Percentiles rank a stretch among this genome's conserved stretches.
phyloP scores from a whole-genome alignment of 768 basidiomycete species.

The Leccinum sublutescens region DNA sequence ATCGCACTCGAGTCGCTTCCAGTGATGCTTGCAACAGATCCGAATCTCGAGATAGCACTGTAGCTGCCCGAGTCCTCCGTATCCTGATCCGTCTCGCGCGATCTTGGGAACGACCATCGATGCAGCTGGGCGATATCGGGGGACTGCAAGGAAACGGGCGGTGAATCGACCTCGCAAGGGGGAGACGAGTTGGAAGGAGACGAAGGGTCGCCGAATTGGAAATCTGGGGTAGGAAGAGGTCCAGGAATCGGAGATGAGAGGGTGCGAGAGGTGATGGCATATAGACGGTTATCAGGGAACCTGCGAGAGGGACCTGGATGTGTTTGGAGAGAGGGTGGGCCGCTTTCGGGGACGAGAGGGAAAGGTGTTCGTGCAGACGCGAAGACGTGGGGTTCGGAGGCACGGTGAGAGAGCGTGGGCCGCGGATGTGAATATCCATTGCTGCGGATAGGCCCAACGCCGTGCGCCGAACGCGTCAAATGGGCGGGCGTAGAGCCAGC shows the following conservation, averaged over 20 bases:
- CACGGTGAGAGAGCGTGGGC: constrained; percentile 28
- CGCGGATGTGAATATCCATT: constrained; percentile 43
- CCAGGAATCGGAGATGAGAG: constrained; percentile 48
- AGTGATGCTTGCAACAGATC: constrained; percentile 58
- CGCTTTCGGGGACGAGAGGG: constrained; percentile 26
- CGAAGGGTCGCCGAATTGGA: constrained; percentile 61
- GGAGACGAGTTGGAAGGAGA: constrained; percentile 49
- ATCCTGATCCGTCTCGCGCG: constrained; percentile 44
- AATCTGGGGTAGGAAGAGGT: constrained; percentile 59
- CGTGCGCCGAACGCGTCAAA: constrained; percentile 34
- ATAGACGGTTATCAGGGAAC: constrained; percentile 47
- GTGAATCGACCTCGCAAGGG: constrained; percentile 43
- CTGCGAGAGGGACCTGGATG: constrained; percentile 21
- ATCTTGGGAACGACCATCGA: constrained; percentile 43
- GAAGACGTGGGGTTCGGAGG: constrained; percentile 35
- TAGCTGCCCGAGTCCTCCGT: constrained; percentile 53
- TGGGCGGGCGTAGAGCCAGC: constrained; percentile 33
- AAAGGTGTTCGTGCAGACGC: constrained; percentile 41
- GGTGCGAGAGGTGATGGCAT: constrained; percentile 47
- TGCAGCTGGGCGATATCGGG: constrained; percentile 44
- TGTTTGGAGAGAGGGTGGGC: constrained; percentile 9
- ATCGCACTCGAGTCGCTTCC: constrained; percentile 59
- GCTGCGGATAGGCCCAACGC: constrained; percentile 43
- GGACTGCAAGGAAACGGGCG: constrained; percentile 32
- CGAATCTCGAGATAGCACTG: constrained; percentile 49